Conservation (phyloP, 257 asterid species). For the Jaltomata sinuosa region DNA sequence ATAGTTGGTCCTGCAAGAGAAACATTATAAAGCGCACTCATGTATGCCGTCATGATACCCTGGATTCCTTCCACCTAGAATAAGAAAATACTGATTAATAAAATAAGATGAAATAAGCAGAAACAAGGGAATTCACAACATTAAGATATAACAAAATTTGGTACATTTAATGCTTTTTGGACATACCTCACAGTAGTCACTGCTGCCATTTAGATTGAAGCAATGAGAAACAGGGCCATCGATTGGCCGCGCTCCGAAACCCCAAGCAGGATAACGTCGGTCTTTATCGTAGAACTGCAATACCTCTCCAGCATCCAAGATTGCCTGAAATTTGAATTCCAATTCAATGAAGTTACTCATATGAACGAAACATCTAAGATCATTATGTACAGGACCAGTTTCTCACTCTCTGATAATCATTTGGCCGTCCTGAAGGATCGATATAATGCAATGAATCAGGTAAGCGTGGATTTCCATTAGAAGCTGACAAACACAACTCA, state of each 20-base stretch:
- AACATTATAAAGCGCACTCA: conserved; percentile 81
- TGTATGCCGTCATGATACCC: conserved; percentile 77
- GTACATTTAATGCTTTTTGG: background rate
- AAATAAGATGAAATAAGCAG: background rate
- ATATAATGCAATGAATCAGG: conserved; percentile 95
- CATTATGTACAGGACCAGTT: conserved; percentile 11
- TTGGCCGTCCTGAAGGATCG: conserved; percentile 85
- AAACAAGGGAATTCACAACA: background rate
- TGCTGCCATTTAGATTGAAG: conserved; percentile 96
- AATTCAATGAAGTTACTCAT: background rate
- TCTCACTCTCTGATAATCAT: conserved; percentile 91
- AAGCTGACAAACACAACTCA: conserved; percentile 44
- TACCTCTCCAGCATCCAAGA: conserved; percentile 78
- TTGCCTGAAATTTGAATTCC: conserved; percentile 50
- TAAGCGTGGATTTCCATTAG: conserved; percentile 95
- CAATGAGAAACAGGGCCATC: conserved; percentile 99
- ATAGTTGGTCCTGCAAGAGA: conserved; percentile 98
- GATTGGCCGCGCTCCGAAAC: conserved; percentile 96
- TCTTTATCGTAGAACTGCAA: conserved; percentile 87
- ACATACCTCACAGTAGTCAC: conserved; percentile 70
- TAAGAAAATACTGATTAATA: background rate
- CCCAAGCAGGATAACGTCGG: conserved; percentile 92
- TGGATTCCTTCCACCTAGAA: conserved; percentile 87
- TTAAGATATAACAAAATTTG: background rate
- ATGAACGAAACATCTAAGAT: background rate